Evolutionary conservation across 73 alveolate species (phyloP).

Genomic region (Symbiodinium pilosum): DNA sequence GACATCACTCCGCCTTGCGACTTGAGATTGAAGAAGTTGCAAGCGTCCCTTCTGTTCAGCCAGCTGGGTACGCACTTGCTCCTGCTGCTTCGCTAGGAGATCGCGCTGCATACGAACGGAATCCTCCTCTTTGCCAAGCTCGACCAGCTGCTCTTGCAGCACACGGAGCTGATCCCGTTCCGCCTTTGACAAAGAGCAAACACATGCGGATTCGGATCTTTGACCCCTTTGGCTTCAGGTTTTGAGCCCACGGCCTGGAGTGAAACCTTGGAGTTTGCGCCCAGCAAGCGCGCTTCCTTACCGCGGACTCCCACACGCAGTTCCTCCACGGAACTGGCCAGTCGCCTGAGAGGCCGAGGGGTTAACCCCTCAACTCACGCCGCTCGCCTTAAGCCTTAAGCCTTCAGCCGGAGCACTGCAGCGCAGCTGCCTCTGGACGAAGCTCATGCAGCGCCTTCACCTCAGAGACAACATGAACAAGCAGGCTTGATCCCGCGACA

Average conservation of each 20-base stretch:
- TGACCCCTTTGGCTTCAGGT: too few relatives aligned
- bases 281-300: slow-evolving; percentile 86
- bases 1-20: slow-evolving; percentile 68
- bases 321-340: slow-evolving; percentile 58
- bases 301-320: slow-evolving; percentile 71
- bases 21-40: slow-evolving; percentile 74
- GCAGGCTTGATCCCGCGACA: neutral
- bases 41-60: slow-evolving; percentile 88
- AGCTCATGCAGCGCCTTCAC: slow-evolving; percentile 81
- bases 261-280: slow-evolving; percentile 91
- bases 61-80: slow-evolving; percentile 67
- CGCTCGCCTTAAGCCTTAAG: neutral
- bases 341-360: slow-evolving; percentile 1
- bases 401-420: slow-evolving; percentile 29
- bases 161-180: slow-evolving; percentile 76
- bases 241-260: slow-evolving; percentile 33
- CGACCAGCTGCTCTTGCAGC: slow-evolving; percentile 79
- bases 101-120: slow-evolving; percentile 84
- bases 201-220: too few relatives aligned
- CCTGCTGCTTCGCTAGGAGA: slow-evolving; percentile 86
- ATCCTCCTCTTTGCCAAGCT: slow-evolving; percentile 82
- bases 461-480: neutral
- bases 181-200: slow-evolving; percentile 23
- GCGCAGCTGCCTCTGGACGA: slow-evolving; percentile 88
- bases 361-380: neutral